These are phyloP conservation scores for Hypoxylon sp. DNA, from an alignment of 2,329 filamentous ascomycete genomes.

Conservation along the genomic window DNA sequence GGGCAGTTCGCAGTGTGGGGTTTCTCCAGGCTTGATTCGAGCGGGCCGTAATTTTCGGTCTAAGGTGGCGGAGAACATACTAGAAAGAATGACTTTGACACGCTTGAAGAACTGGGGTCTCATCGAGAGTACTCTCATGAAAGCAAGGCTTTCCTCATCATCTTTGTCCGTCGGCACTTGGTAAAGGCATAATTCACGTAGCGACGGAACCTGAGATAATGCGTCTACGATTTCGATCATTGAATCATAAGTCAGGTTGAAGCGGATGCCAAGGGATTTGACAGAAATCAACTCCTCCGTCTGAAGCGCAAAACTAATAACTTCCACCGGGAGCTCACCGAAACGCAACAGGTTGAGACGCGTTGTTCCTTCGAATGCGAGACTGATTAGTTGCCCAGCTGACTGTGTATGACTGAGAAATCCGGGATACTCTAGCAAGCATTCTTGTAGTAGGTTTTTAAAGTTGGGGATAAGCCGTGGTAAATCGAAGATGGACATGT, in stretches of 20 bases:
- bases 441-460: conserved; percentile 1
- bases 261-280: neutral
- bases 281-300: neutral
- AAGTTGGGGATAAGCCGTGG: conserved; percentile 3
- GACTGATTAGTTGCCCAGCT: conserved; percentile 1
- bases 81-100: neutral
- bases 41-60: neutral
- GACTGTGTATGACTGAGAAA: neutral
- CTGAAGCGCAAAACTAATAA: conserved; percentile 2
- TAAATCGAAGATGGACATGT: conserved; percentile 1
- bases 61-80: neutral
- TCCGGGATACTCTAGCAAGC: neutral
- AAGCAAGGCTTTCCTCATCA: neutral
- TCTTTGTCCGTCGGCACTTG: neutral
- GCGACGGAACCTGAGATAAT: neutral
- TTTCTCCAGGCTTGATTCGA: too few species aligned
- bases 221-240: neutral
- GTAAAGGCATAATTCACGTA: neutral
- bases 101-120: neutral
- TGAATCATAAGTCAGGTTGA: neutral
- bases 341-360: neutral
- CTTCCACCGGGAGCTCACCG: neutral
- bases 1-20: neutral
- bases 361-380: conserved; percentile 8
- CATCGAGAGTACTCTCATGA: neutral